phyloP scores from a whole-genome alignment of 768 basidiomycete genomes.

The Boletus sensibilis region DNA sequence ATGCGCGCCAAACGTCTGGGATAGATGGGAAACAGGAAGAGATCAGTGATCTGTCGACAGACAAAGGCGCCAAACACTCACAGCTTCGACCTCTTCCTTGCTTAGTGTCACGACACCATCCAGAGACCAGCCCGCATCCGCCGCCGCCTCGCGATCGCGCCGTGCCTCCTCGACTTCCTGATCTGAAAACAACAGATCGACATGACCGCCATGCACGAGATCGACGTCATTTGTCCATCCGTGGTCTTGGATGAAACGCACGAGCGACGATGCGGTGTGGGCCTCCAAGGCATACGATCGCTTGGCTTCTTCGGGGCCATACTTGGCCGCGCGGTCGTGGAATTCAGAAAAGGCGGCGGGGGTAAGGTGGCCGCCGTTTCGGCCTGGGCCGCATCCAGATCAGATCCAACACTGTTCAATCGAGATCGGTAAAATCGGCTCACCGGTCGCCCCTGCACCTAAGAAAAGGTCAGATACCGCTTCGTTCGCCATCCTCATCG shows the following conservation, averaged over 20 bases:
- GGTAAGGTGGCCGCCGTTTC: slow-evolving; percentile 79
- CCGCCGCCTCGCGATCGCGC: slow-evolving; percentile 54
- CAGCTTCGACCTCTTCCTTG: slow-evolving; percentile 47
- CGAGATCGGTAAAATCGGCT: neutral
- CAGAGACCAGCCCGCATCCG: slow-evolving; percentile 49
- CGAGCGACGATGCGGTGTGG: slow-evolving; percentile 49
- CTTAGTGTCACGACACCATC: slow-evolving; percentile 45
- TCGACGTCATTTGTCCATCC: slow-evolving; percentile 53
- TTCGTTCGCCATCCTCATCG: neutral
- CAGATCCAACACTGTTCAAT: neutral
- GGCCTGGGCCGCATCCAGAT: slow-evolving; percentile 42
- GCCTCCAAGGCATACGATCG: slow-evolving; percentile 56
- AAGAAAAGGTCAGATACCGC: neutral
- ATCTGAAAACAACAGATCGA: slow-evolving; percentile 47
- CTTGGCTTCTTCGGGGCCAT: slow-evolving; percentile 55
- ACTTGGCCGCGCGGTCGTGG: slow-evolving; percentile 31
- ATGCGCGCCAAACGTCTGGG: slow-evolving; percentile 34
- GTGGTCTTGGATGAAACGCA: slow-evolving; percentile 46
- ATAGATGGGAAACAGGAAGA: no score
- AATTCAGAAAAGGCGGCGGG: slow-evolving; percentile 51
- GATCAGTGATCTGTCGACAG: neutral
- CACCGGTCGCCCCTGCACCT: slow-evolving; percentile 81
- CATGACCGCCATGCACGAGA: slow-evolving; percentile 56
- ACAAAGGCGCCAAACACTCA: slow-evolving; percentile 24
- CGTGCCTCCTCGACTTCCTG: slow-evolving; percentile 40